phyloP scores from a whole-genome alignment of 371 early-diverging fungal genomes.

The Circinella minor region DNA sequence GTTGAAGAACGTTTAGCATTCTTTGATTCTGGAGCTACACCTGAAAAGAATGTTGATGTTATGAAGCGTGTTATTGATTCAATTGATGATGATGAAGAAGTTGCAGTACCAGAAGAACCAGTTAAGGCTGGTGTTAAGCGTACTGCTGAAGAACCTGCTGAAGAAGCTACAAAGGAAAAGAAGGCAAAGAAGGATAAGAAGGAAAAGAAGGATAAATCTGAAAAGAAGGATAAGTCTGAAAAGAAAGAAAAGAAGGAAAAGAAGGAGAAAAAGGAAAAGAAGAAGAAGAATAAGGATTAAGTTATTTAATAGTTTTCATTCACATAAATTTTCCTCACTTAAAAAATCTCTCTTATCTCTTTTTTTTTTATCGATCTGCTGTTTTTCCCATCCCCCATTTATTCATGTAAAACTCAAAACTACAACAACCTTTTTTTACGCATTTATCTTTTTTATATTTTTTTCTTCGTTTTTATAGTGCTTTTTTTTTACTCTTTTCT shows the following conservation, averaged over 20 bases:
- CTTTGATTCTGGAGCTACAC: slow-evolving; percentile 89
- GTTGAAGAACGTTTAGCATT: slow-evolving; percentile 96
- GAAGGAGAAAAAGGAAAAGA: slow-evolving; percentile 57
- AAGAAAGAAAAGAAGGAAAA: slow-evolving; percentile 30
- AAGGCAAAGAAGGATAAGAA: slow-evolving; percentile 62
- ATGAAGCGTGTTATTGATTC: slow-evolving; percentile 89
- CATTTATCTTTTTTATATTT: background rate
- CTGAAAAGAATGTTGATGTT: slow-evolving; percentile 92
- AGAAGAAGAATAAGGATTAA: slow-evolving; percentile 41
- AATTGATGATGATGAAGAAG: slow-evolving; percentile 60
- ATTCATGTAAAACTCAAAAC: too few relatives aligned
- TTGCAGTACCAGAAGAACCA: slow-evolving; percentile 30
- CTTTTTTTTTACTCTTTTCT: background rate
- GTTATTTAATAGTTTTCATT: background rate
- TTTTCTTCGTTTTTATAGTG: background rate
- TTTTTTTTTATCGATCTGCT: background rate
- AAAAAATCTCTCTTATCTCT: too few relatives aligned
- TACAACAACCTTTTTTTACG: background rate
- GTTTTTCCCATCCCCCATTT: background rate
- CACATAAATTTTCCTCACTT: too few relatives aligned
- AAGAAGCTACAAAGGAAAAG: slow-evolving; percentile 41
- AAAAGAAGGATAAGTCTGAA: slow-evolving; percentile 53
- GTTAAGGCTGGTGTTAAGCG: slow-evolving; percentile 21
- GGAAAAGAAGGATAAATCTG: slow-evolving; percentile 57
- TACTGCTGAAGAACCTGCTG: slow-evolving; percentile 10